phyloP scores from a whole-genome alignment of 179 eudicot species.

The Patellifolia procumbens region DNA sequence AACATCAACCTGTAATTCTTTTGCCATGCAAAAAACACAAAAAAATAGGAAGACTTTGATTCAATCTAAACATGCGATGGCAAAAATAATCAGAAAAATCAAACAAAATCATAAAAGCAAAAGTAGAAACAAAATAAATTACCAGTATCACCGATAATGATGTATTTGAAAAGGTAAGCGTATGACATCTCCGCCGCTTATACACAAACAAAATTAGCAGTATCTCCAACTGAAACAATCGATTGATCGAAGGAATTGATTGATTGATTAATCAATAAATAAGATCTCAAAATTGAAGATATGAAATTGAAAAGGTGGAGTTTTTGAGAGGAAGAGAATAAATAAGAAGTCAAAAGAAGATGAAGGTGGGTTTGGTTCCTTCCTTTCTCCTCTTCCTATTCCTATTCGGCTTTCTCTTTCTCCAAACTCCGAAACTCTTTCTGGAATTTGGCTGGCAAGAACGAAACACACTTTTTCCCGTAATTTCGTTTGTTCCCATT shows the following conservation, averaged over 20 bases:
- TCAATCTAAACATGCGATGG: not conserved
- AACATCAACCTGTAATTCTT: not conserved
- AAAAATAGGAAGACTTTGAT: not conserved
- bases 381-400: too few relatives aligned
- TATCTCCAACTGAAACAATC: not conserved
- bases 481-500: too few relatives aligned
- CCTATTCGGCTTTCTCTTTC: too few relatives aligned
- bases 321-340: not conserved
- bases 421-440: too few relatives aligned
- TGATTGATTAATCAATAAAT: not conserved
- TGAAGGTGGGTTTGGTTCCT: too few relatives aligned
- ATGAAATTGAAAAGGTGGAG: not conserved
- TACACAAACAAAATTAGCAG: not conserved
- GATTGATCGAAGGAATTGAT: not conserved
- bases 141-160: conserved; percentile 41
- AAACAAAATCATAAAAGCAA: too few relatives aligned
- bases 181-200: conserved; percentile 24
- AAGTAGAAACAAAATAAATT: conserved; percentile 9
- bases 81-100: not conserved
- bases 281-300: not conserved
- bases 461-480: too few relatives aligned
- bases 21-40: not conserved
- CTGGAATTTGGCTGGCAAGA: too few relatives aligned
- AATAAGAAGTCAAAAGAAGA: not conserved
- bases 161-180: conserved; percentile 43